phyloP scores from a whole-genome alignment of 2,329 filamentous ascomycete species.

The Sporothrix phasma region DNA sequence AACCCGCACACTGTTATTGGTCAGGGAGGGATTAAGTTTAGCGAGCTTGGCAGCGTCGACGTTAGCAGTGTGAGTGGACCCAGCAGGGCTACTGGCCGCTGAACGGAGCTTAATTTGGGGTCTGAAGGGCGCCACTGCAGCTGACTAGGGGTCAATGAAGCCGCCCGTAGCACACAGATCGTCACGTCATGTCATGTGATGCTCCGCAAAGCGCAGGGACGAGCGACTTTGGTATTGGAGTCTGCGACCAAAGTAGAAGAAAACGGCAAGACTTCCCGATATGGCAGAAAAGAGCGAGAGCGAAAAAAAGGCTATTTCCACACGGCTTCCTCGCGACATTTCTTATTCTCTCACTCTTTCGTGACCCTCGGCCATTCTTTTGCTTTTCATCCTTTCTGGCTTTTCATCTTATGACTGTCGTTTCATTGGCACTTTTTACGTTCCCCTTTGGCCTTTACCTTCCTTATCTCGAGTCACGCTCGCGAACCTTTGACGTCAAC shows the following conservation, averaged over 20 bases:
- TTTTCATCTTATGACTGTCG: too few species aligned
- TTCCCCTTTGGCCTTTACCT: neutral
- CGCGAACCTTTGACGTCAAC: too few species aligned
- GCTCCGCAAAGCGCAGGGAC: neutral
- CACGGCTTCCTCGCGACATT: slow-evolving; percentile 2
- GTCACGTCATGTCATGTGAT: slow-evolving; percentile 7
- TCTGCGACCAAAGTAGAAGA: too few species aligned
- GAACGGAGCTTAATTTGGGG: neutral
- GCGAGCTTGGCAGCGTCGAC: neutral
- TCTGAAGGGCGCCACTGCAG: too few species aligned
- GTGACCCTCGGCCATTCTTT: neutral
- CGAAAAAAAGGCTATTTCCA: neutral
- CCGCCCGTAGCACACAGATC: too few species aligned
- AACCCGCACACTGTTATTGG: neutral
- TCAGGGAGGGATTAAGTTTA: neutral
- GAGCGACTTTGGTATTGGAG: too few species aligned
- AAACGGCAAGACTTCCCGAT: too few species aligned
- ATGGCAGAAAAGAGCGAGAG: neutral
- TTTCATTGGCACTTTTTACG: too few species aligned
- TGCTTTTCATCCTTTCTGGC: neutral
- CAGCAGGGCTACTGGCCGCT: neutral
- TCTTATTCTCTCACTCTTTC: neutral
- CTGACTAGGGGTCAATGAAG: too few species aligned
- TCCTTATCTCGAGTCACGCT: neutral
- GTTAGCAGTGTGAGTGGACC: too few species aligned